Percentiles rank a stretch among this genome's conserved stretches.
Conservation (phyloP, 1,284 basidiomycete genomes). For the Inonotus hispidus region DNA sequence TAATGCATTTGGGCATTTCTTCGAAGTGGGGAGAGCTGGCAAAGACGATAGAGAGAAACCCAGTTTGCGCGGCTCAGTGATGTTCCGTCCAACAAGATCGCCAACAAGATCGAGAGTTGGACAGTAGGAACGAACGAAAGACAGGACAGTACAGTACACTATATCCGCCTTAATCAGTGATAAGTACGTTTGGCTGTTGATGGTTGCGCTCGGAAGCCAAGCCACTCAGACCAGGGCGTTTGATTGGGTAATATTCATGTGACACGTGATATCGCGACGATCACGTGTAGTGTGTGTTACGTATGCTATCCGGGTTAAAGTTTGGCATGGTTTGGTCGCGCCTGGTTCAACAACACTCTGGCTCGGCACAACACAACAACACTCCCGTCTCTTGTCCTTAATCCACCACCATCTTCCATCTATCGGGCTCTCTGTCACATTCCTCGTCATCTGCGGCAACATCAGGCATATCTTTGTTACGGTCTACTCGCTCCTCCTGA, state of each 20-base stretch:
- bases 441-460: background rate
- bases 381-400: background rate
- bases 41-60: background rate
- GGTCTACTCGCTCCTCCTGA: background rate
- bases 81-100: no score
- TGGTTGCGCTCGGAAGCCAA: no score
- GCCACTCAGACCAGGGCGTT: no score
- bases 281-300: background rate
- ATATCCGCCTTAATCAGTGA: no score
- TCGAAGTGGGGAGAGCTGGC: background rate
- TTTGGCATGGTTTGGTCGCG: background rate
- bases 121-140: no score
- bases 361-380: background rate
- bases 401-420: background rate
- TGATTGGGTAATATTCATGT: no score
- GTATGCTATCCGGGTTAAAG: background rate
- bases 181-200: no score
- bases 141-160: no score
- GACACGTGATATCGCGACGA: background rate
- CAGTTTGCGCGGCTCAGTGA: no score
- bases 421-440: background rate
- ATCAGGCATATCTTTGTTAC: background rate
- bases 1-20: conserved; percentile 17
- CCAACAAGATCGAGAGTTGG: no score
- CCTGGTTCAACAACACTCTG: background rate